Conservation (phyloP, 805 yeast genomes). For the Kuraishia capsulata region DNA sequence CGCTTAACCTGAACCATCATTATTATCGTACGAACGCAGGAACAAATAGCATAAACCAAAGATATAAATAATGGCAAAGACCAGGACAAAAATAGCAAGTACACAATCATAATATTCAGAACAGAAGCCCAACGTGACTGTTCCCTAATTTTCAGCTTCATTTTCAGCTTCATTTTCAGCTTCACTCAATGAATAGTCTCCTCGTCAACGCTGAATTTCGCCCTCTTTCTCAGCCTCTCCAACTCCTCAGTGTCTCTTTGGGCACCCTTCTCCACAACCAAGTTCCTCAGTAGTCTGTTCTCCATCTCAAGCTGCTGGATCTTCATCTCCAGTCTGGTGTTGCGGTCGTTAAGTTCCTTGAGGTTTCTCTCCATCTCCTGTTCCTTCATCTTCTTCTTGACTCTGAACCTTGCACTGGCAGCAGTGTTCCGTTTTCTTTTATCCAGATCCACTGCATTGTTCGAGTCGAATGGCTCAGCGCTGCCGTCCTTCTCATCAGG, state of each 20-base stretch:
- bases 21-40: too few relatives aligned
- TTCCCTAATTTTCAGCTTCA: too few relatives aligned
- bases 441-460: conserved; percentile 39
- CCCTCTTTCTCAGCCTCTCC: conserved; percentile 41
- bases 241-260: conserved; percentile 43
- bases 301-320: conserved; percentile 89
- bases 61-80: too few relatives aligned
- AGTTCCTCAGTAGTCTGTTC: conserved; percentile 71
- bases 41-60: too few relatives aligned
- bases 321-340: conserved; percentile 57
- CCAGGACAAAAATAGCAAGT: too few relatives aligned
- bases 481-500: background rate
- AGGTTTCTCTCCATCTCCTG: conserved; percentile 47
- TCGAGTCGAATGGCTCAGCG: background rate
- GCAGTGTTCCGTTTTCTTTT: conserved; percentile 53
- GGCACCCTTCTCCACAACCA: conserved; percentile 75
- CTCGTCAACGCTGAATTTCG: conserved; percentile 17
- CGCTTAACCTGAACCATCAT: too few relatives aligned
- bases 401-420: conserved; percentile 57
- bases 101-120: too few relatives aligned
- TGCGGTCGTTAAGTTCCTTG: conserved; percentile 47
- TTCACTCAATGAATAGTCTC: too few relatives aligned
- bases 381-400: conserved; percentile 52
- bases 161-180: too few relatives aligned
- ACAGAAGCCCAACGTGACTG: too few relatives aligned